Evolutionary conservation across 768 basidiomycete species (phyloP), one percentile per base, ranked within the genome.

Genomic region (Russula sp.): DNA sequence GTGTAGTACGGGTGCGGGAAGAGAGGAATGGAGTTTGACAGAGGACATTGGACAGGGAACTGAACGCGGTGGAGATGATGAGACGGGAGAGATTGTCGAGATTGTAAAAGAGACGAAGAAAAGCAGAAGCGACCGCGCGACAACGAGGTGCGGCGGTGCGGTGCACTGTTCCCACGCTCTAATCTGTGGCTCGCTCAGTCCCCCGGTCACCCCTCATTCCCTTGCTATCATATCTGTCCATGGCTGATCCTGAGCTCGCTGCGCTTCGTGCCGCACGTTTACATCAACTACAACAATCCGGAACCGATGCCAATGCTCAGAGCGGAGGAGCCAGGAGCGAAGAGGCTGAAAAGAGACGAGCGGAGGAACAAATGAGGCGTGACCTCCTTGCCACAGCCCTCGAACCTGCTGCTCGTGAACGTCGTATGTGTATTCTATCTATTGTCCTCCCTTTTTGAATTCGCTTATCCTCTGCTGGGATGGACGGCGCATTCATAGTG

Each of bases 321-420:
- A 70, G 61, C 42, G 81, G 79, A 36, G 81, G 79, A 36, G 84
- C 83, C 32, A 82, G 82, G 41, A 80, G 79, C 1, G 77, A 74
- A 32, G 83, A 81, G 58, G 81, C 78, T 11, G 70, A 68, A 39
- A 65, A 63, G 45, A 57, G 58, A 49, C 64, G 58, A 38, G 82
- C 86, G 57, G 88, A 91, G 63, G 90, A 90, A 64, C 79, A 90
- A 70, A 82, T 85, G 81, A 80, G 86, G 45, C 76, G 89, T 66
- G 86, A 91, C 66, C 70, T 93, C 35, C 58, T 67, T 22, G 66
- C 66, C 18, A 65, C 57, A 0, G 66, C 65, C 32, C 64, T 67
- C 29, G 65, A 65, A 36, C 52, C 64, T 47, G 60, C 66, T 5
- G 66, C 64, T 34, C 66, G 66, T 16, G 66, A 67, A 59, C 59